Evolutionary conservation across 2,329 filamentous ascomycete genomes (phyloP), one percentile per base, ranked within the genome.

Genomic region (Beauveria brongniartii): DNA sequence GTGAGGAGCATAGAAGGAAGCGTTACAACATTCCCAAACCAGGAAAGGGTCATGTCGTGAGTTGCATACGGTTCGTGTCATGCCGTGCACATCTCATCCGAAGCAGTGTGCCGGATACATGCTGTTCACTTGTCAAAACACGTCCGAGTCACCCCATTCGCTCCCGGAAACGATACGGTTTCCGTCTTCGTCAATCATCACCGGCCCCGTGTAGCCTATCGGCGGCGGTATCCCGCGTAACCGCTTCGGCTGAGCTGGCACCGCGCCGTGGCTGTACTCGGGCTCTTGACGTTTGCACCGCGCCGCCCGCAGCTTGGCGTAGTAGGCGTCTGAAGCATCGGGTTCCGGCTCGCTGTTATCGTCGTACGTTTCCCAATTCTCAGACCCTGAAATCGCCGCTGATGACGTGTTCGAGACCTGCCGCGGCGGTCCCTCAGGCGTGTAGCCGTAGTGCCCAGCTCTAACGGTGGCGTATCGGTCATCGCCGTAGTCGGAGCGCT

Each of bases 321-420:
- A 91, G 73, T 96, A 95, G 10, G 85, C 81, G 63, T 94, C 90
- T 4, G 86, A 87, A 0, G 83, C 83, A 70, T 96, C 92, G 26
- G 82, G 80, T 68, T 91, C 89, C 0, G 87, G 84, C 68, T 91
- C 88, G 63, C 88, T 91, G 65, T 82, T 85, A 71, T 96, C 91
- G 67, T 94, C 92, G 68, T 94, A 97, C 10, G 92, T 96, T 74
- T 97, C 93, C 93, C 93, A 97, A 72, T 97, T 97, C 75, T 97
- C 93, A 3, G 91, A 96, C 1, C 90, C 91, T 5, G 90, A 91
- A 28, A 89, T 81, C 24, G 81, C 81, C 1, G 89, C 91, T n/a
- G 90, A 92, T 0, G 89, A 92, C 0, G 88, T 87, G 55, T 65
- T 68, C 3, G 74, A 77, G 18, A 88, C 86, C 67, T 93, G 90